A percentile compares a stretch with the other conserved stretches of the same genome.
Conservation (phyloP, 306 rosid genomes). For the Herpetospermum pedunculosum region DNA sequence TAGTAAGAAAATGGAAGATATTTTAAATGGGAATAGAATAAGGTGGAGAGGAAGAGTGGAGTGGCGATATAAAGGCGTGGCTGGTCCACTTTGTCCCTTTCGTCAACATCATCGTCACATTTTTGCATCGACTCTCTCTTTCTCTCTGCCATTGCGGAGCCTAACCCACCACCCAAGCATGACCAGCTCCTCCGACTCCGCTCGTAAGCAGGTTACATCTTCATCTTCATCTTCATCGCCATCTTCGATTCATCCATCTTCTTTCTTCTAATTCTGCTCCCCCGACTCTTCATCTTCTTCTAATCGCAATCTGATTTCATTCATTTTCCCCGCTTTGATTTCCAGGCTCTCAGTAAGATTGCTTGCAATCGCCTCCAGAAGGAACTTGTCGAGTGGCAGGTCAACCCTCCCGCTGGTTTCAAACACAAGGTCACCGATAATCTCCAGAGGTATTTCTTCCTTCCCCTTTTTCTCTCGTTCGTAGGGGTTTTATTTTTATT, state of each 20-base stretch:
- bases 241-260: background rate
- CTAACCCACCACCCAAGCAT: conserved; percentile 39
- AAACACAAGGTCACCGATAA: conserved; percentile 95
- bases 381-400: conserved; percentile 97
- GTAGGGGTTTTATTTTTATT: conserved; percentile 4
- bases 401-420: conserved; percentile 89
- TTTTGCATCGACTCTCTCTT: background rate
- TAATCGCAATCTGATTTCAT: background rate
- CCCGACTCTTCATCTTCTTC: background rate
- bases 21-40: background rate
- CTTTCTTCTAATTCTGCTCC: background rate
- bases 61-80: conserved; percentile 23
- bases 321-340: background rate
- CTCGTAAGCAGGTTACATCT: conserved; percentile 79
- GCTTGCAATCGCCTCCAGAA: conserved; percentile 99
- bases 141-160: conserved; percentile 18
- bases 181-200: conserved; percentile 85
- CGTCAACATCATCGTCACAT: conserved; percentile 23
- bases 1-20: background rate
- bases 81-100: conserved; percentile 23
- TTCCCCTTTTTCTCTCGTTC: background rate
- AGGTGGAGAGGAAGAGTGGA: background rate
- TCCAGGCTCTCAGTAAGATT: conserved; percentile 83
- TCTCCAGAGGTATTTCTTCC: conserved; percentile 58
- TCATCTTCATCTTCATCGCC: background rate